Conservation (phyloP, 148 eudicot genomes). For the Amaranthus cruentus region DNA sequence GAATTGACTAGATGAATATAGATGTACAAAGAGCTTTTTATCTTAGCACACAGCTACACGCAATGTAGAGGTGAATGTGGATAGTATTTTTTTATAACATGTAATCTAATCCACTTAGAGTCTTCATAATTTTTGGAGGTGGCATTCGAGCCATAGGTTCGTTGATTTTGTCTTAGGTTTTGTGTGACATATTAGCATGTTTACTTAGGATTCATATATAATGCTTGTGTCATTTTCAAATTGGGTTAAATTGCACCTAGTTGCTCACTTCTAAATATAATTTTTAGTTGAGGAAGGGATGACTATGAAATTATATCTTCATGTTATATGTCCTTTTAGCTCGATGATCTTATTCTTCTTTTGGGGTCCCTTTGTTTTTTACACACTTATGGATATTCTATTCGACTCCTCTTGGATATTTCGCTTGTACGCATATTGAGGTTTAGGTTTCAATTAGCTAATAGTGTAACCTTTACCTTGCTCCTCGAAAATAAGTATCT, state of each 20-base stretch:
- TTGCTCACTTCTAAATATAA: too few species aligned
- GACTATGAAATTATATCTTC: not conserved
- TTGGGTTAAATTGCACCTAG: too few species aligned
- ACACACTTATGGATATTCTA: not conserved
- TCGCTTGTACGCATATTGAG: not conserved
- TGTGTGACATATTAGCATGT: too few species aligned
- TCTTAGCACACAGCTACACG: not conserved
- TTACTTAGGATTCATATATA: too few species aligned
- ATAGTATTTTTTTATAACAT: constrained; percentile 10
- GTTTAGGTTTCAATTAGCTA: not conserved
- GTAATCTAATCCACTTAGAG: not conserved
- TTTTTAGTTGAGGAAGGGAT: not conserved
- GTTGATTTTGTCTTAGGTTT: not conserved
- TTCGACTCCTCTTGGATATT: not conserved
- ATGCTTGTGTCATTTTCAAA: too few species aligned
- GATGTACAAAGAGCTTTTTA: not conserved
- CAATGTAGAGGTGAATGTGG: not conserved
- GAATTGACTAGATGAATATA: not conserved
- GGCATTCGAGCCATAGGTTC: not conserved
- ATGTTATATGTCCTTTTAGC: not conserved
- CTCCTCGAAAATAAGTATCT: not conserved
- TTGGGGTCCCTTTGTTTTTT: not conserved
- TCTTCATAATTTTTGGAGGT: too few species aligned
- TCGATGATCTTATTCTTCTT: not conserved
- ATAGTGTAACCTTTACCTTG: not conserved